Percentiles rank a stretch among this genome's conserved stretches.
Conservation (phyloP, 2,329 filamentous ascomycete genomes). For the Epichloe elymi region DNA sequence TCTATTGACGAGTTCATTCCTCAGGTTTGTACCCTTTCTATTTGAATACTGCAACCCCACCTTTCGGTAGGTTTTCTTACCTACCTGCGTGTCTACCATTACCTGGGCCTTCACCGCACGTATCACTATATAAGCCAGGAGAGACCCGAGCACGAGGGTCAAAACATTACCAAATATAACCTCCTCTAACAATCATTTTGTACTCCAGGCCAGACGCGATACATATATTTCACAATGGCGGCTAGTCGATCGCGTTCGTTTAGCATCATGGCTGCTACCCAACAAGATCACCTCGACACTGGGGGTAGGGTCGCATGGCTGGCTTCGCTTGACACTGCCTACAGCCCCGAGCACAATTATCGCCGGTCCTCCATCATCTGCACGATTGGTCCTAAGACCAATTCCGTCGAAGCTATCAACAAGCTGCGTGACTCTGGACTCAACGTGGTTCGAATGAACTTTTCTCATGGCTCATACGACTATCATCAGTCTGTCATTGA, state of each 20-base stretch:
- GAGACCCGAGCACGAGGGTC: neutral
- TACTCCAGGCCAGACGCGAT: conserved; percentile 2
- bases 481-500: conserved; percentile 99
- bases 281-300: conserved; percentile 75
- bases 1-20: neutral
- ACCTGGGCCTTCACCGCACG: neutral
- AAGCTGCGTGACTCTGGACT: conserved; percentile 79
- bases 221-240: conserved; percentile 18
- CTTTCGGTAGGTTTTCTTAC: neutral
- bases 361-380: conserved; percentile 97
- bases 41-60: neutral
- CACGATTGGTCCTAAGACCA: conserved; percentile 98
- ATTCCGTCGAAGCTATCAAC: conserved; percentile 95
- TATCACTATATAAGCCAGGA: neutral
- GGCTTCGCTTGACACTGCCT: conserved; percentile 71
- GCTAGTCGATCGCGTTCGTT: conserved; percentile 20
- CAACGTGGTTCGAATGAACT: conserved; percentile 99
- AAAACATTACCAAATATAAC: neutral
- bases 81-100: neutral
- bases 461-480: conserved; percentile 68
- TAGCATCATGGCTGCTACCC: conserved; percentile 45
- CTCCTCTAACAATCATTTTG: neutral
- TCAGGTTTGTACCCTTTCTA: neutral
- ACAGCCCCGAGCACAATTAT: conserved; percentile 76
- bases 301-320: conserved; percentile 58